Evolutionary conservation across 1,284 basidiomycete species (phyloP).

Genomic region (Ganoderma lingzhi): DNA sequence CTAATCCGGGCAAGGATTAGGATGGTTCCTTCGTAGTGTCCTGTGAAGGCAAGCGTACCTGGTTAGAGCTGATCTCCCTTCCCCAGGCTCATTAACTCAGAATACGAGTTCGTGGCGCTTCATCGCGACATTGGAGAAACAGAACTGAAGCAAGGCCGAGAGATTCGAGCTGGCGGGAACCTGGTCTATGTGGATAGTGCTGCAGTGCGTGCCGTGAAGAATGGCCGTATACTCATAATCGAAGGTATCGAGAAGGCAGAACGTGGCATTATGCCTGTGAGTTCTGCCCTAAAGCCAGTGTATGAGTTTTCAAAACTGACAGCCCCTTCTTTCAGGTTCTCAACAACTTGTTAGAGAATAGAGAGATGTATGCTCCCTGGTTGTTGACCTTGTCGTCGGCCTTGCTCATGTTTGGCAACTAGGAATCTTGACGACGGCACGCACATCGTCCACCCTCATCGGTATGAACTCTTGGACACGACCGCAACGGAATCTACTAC

Average conservation of each 20-base stretch:
- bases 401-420: background rate
- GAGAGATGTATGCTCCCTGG: conserved; percentile 59
- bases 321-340: conserved; percentile 51
- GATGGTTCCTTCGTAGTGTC: too few species aligned
- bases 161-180: conserved; percentile 66
- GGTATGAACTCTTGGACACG: conserved; percentile 57
- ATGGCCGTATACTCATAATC: conserved; percentile 68
- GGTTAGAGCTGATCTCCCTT: too few species aligned
- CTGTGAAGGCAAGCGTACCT: too few species aligned
- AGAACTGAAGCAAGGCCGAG: conserved; percentile 72
- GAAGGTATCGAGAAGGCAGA: conserved; percentile 78
- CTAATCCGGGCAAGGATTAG: too few species aligned
- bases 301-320: background rate
- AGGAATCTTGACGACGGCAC: conserved; percentile 77
- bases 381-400: background rate
- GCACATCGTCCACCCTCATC: conserved; percentile 73
- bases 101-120: conserved; percentile 71
- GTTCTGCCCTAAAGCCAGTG: conserved; percentile 12
- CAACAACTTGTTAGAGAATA: conserved; percentile 73
- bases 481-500: conserved; percentile 38
- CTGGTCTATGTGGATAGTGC: conserved; percentile 71
- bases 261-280: conserved; percentile 57
- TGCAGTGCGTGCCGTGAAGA: conserved; percentile 70
- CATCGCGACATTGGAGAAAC: conserved; percentile 77
- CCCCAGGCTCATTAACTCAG: conserved; percentile 63